Conservation (phyloP, 345 rosid species). For the Conringia planisiliqua region DNA sequence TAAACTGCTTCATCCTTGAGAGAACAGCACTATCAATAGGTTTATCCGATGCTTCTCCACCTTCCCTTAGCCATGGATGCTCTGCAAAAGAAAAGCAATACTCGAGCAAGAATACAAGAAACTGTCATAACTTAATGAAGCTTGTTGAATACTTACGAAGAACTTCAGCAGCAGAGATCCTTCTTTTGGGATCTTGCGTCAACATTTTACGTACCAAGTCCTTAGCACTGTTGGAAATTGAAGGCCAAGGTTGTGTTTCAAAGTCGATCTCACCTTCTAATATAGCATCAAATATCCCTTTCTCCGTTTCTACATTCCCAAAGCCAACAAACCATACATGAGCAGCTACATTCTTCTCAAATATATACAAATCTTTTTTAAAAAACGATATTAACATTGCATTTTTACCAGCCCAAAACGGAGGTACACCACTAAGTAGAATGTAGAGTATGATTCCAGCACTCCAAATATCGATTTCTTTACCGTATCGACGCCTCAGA, state of each 20-base stretch:
- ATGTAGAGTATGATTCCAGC: conserved; percentile 82
- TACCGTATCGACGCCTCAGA: conserved; percentile 62
- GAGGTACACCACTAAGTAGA: conserved; percentile 88
- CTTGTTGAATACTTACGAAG: conserved; percentile 47
- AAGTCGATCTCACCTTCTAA: conserved; percentile 74
- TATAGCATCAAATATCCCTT: conserved; percentile 77
- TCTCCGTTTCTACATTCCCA: conserved; percentile 58
- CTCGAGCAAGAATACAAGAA: neutral
- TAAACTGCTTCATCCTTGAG: conserved; percentile 88
- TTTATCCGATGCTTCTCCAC: conserved; percentile 78
- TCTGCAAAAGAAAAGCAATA: conserved; percentile 30
- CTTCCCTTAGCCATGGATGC: conserved; percentile 69
- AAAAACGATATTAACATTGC: neutral
- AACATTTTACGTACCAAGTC: conserved; percentile 78
- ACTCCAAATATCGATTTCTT: conserved; percentile 90
- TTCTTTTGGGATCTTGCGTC: conserved; percentile 59
- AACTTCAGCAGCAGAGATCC: conserved; percentile 71
- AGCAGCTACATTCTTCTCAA: neutral
- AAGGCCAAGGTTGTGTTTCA: conserved; percentile 75
- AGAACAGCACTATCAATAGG: conserved; percentile 88
- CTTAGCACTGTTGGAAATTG: conserved; percentile 72
- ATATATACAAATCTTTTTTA: neutral
- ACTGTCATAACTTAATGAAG: neutral
- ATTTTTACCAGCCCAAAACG: conserved; percentile 86
- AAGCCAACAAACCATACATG: neutral